Evolutionary conservation across 2,329 filamentous ascomycete genomes (phyloP).

Genomic region (Cladosporium sphaerospermum): DNA sequence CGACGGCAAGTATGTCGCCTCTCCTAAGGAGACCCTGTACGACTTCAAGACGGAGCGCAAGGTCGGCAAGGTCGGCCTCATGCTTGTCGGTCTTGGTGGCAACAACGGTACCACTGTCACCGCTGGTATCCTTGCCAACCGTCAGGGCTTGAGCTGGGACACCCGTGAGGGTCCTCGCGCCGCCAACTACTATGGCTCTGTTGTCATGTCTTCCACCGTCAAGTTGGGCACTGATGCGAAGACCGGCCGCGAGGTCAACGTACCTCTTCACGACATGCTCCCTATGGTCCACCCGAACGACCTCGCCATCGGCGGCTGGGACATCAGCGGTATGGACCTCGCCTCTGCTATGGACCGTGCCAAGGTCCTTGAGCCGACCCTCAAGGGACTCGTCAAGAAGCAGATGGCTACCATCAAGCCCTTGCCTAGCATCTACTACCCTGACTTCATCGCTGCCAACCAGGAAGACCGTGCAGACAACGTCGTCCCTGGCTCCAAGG

Average conservation of each 20-base stretch:
- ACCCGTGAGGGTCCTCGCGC: constrained; percentile 80
- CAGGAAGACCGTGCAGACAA: constrained; percentile 97
- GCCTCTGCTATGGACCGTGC: constrained; percentile 93
- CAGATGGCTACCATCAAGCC: constrained; percentile 87
- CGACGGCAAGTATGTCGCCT: constrained; percentile 72
- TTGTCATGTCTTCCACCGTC: constrained; percentile 94
- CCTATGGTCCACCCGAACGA: constrained; percentile 98
- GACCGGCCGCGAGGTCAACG: constrained; percentile 85
- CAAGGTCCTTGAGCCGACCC: constrained; percentile 85
- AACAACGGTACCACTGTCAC: constrained; percentile 98
- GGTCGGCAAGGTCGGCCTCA: constrained; percentile 88
- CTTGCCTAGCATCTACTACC: constrained; percentile 94
- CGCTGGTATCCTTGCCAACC: constrained; percentile 94
- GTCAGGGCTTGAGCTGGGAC: constrained; percentile 78
- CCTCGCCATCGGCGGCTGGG: constrained; percentile 91
- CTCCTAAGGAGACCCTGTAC: constrained; percentile 82
- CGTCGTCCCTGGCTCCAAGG: constrained; percentile 73
- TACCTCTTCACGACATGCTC: constrained; percentile 88
- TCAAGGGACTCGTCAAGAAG: constrained; percentile 86
- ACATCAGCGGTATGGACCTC: constrained; percentile 87
- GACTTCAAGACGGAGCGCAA: constrained; percentile 97
- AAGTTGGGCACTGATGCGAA: constrained; percentile 86
- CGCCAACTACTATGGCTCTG: constrained; percentile 97
- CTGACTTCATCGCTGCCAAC: constrained; percentile 98
- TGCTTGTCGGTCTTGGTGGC: constrained; percentile 96